Conservation (phyloP, 768 basidiomycete genomes). For the Hemileccinum impolitum region DNA sequence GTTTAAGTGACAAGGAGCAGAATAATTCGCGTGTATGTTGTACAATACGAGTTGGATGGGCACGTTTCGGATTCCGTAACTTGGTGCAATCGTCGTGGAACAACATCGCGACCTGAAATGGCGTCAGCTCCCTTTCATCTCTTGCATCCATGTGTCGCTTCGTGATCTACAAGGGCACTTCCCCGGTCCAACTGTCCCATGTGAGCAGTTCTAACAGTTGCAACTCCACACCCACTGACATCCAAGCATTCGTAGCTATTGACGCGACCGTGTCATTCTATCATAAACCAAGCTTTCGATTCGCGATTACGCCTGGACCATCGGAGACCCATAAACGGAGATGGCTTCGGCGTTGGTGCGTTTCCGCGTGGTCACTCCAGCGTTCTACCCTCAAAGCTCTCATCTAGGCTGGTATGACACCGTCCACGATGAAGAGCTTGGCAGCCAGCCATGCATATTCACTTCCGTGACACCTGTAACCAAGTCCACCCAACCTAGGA, state of each 20-base stretch:
- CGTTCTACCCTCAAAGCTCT: not conserved
- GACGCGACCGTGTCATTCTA: constrained; percentile 90
- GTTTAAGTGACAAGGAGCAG: constrained; percentile 49
- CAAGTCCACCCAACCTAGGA: not conserved
- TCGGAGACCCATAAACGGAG: constrained; percentile 87
- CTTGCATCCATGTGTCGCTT: constrained; percentile 69
- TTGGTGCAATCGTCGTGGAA: constrained; percentile 11
- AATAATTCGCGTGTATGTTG: not conserved
- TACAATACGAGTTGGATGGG: too few relatives aligned
- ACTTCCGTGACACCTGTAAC: constrained; percentile 89
- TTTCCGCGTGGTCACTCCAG: constrained; percentile 6
- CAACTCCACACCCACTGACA: not conserved
- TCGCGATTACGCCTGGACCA: constrained; percentile 81
- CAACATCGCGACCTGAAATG: constrained; percentile 2
- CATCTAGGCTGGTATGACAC: constrained; percentile 89
- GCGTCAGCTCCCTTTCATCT: too few relatives aligned
- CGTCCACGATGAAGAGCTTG: constrained; percentile 76
- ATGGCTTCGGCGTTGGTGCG: constrained; percentile 94
- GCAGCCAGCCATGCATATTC: constrained; percentile 90
- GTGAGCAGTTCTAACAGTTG: constrained; percentile 37
- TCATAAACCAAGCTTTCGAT: constrained; percentile 97
- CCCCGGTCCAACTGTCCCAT: constrained; percentile 89
- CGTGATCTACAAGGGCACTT: constrained; percentile 93
- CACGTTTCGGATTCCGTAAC: constrained; percentile 17
- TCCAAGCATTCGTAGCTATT: constrained; percentile 53